Percentiles rank a stretch among this genome's conserved stretches.
phyloP scores from a whole-genome alignment of 805 yeast genomes.

The Candida quercuum region DNA sequence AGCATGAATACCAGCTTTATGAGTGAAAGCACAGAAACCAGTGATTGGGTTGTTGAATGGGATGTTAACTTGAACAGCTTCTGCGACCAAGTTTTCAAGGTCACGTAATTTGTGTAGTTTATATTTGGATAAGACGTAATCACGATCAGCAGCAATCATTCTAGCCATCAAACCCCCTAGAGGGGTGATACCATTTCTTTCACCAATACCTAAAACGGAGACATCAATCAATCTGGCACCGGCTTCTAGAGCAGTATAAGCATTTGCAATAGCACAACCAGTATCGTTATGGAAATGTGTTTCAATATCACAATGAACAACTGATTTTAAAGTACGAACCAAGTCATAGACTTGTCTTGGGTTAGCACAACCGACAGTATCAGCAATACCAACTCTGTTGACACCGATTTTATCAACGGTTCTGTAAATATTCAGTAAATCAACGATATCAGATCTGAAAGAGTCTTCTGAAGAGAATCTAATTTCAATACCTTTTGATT shows the following conservation, averaged over 20 bases:
- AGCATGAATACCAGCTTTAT: conserved; percentile 99
- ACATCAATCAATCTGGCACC: conserved; percentile 95
- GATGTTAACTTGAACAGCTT: conserved; percentile 92
- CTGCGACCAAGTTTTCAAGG: conserved; percentile 92
- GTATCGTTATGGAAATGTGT: conserved; percentile 99
- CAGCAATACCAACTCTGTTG: conserved; percentile 98
- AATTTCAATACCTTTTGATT: conserved; percentile 93
- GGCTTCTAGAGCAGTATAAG: conserved; percentile 96
- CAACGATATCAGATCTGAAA: conserved; percentile 94
- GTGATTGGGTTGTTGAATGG: conserved; percentile 99
- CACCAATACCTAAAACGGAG: conserved; percentile 96
- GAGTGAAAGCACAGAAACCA: conserved; percentile 99
- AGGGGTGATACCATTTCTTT: conserved; percentile 97
- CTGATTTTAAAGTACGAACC: conserved; percentile 87
- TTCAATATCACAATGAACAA: conserved; percentile 95
- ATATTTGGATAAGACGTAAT: conserved; percentile 89
- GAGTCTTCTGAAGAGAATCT: conserved; percentile 97
- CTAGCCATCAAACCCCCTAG: conserved; percentile 98
- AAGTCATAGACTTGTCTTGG: conserved; percentile 98
- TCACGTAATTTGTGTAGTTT: conserved; percentile 95
- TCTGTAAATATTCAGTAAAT: conserved; percentile 88
- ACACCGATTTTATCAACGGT: conserved; percentile 97
- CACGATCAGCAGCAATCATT: conserved; percentile 98
- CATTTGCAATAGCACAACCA: conserved; percentile 98
- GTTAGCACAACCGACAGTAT: conserved; percentile 98